Evolutionary conservation across 768 basidiomycete genomes (phyloP), one percentile per base, ranked within the genome.

Genomic region (Calvatia gigantea): DNA sequence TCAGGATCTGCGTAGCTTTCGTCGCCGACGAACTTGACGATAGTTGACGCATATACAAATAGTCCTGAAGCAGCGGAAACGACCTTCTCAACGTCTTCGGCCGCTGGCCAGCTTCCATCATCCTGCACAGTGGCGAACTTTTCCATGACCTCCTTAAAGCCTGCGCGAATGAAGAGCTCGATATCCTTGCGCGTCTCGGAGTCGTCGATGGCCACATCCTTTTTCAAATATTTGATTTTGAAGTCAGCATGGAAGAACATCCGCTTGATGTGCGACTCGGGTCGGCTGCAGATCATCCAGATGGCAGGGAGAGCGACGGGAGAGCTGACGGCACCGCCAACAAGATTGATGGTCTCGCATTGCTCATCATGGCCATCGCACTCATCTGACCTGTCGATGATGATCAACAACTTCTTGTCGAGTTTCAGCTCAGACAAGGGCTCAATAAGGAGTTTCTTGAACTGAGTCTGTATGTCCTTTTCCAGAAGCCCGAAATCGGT

Each of bases 41-140:
- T 57, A 0, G 57, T 60, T 17, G 57, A 54, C 1, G 57, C 58
- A 38, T 57, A 62, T 28, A 62, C 39, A 38, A 60, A 62, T 23
- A 58, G 59, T 9, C 57, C 57, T 6, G 57, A 60, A 2, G 61
- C 53, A 9, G 35, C 42, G 3, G 44, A 29, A 32, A 62, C 56
- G 12, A 62, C 29, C 11, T 39, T 33, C 23, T 45, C 17, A 17
- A 58, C 28, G 8, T 32, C 54, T 4, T 43, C 38, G n/a, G 54
- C 41, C 14, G 57, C 15, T 29, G 59, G 59, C 61, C 61, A 62
- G 11, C 4, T 15, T 21, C n/a, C n/a, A n/a, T 43, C 32, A 28
- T 17, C 33, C 12, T 14, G n/a, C 4, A 32, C n/a, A 7, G 17
- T 25, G 4, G 21, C 2, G 31, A 46, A 35, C 35, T 42, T n/a